Evolutionary conservation across 352 stramenopile species (phyloP).

Genomic region (Elongisporangium anandrum): DNA sequence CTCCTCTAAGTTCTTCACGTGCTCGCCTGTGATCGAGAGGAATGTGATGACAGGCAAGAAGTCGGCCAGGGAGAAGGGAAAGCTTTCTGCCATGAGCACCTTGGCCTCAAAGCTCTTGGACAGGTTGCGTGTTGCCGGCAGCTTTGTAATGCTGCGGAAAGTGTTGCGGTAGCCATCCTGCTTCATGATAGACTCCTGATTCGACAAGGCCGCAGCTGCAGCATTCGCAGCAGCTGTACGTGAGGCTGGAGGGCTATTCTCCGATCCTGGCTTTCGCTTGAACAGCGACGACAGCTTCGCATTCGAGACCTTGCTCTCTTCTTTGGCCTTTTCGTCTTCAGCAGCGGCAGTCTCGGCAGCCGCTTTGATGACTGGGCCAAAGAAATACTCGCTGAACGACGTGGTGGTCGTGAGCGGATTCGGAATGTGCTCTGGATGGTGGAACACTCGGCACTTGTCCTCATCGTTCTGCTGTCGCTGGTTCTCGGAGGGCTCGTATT

Average conservation of each 20-base stretch:
- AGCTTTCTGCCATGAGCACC: constrained; percentile 70
- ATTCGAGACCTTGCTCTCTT: constrained; percentile 12
- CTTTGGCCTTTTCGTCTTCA: neutral
- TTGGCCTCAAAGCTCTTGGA: constrained; percentile 77
- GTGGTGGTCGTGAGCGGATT: constrained; percentile 70
- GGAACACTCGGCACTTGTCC: constrained; percentile 51
- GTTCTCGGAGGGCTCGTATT: constrained; percentile 5
- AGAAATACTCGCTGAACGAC: constrained; percentile 71
- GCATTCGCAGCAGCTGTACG: neutral
- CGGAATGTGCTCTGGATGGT: constrained; percentile 46
- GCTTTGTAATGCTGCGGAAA: constrained; percentile 57
- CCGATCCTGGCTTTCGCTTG: constrained; percentile 19
- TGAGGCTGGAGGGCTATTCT: neutral
- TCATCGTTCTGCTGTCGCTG: constrained; percentile 26
- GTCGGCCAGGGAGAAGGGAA: constrained; percentile 65
- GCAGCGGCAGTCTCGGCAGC: neutral
- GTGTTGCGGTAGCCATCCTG: constrained; percentile 33
- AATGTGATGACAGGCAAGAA: constrained; percentile 80
- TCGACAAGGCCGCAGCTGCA: neutral
- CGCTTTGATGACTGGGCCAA: constrained; percentile 1
- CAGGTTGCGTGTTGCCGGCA: constrained; percentile 34
- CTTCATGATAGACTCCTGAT: constrained; percentile 5
- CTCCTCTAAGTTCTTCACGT: constrained; percentile 76
- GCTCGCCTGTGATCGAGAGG: constrained; percentile 65
- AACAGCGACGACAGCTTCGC: constrained; percentile 43